These are phyloP conservation scores for Pyropia haitanensis DNA, from an alignment of 23 red algal genomes.

Conservation along the genomic window DNA sequence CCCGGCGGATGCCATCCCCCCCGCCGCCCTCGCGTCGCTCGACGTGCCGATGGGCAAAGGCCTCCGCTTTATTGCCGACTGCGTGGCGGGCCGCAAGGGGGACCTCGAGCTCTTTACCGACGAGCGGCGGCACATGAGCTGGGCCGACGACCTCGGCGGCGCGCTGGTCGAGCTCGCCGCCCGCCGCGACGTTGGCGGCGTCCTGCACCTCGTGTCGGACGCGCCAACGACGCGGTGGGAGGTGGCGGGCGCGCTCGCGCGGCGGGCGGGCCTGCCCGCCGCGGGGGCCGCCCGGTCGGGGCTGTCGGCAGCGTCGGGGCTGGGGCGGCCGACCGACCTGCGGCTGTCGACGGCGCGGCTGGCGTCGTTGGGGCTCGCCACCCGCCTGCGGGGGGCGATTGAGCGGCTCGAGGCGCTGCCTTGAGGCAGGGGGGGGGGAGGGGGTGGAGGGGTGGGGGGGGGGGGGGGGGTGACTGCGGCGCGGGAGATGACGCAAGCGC, in stretches of 20 bases:
- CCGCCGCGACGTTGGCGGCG: slow-evolving; percentile 14
- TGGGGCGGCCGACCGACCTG: slow-evolving; percentile 68
- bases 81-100: slow-evolving; percentile 37
- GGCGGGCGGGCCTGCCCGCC: slow-evolving; percentile 14
- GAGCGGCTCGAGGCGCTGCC: not conserved
- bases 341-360: slow-evolving; percentile 20
- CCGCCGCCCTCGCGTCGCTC: not conserved
- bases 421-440: too few species aligned
- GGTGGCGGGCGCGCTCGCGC: slow-evolving; percentile 46
- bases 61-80: slow-evolving; percentile 60
- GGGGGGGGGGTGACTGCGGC: too few species aligned
- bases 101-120: slow-evolving; percentile 80
- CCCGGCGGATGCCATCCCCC: not conserved
- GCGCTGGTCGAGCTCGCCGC: slow-evolving; percentile 73
- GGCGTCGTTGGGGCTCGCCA: not conserved
- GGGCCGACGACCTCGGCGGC: slow-evolving; percentile 72
- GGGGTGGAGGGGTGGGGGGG: too few species aligned
- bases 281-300: slow-evolving; percentile 24
- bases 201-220: slow-evolving; percentile 74
- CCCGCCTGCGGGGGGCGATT: not conserved
- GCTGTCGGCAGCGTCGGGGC: slow-evolving; percentile 37
- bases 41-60: slow-evolving; percentile 44
- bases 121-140: slow-evolving; percentile 91
- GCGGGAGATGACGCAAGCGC: too few species aligned
- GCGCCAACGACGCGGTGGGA: slow-evolving; percentile 68